phyloP scores from a whole-genome alignment of 129 eudicot species.

The Rutidosis leptorrhynchoides region DNA sequence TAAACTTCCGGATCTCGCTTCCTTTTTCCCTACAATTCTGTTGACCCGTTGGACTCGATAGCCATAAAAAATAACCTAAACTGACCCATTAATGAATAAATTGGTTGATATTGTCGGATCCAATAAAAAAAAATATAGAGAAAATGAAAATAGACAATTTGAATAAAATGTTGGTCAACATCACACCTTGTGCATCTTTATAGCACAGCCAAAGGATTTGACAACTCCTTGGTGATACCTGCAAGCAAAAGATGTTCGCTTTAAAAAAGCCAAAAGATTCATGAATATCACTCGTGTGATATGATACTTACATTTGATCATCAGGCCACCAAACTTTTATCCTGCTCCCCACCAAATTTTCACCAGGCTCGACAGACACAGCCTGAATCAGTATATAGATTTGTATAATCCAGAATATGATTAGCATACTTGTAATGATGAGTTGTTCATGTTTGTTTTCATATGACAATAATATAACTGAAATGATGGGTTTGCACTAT shows the following conservation, averaged over 20 bases:
- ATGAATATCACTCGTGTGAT: conserved; percentile 1
- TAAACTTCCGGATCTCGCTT: too few species aligned
- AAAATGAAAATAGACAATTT: neutral
- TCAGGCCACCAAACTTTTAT: conserved; percentile 77
- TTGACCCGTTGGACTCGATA: too few species aligned
- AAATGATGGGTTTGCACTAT: neutral
- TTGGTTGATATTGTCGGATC: too few species aligned
- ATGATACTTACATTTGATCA: too few species aligned
- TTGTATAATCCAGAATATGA: conserved; percentile 3
- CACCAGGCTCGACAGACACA: conserved; percentile 25
- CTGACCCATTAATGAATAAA: too few species aligned
- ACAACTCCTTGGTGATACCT: conserved; percentile 33
- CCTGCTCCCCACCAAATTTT: conserved; percentile 47
- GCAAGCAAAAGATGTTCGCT: neutral
- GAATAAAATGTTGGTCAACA: conserved; percentile 2
- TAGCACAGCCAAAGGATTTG: conserved; percentile 17
- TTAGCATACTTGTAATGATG: neutral
- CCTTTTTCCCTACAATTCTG: too few species aligned
- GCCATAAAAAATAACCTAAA: too few species aligned
- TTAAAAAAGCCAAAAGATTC: conserved; percentile 9
- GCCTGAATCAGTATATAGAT: conserved; percentile 20
- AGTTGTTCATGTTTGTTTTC: neutral
- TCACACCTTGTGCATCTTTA: conserved; percentile 27
- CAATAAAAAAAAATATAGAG: too few species aligned
- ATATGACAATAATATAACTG: neutral